These are phyloP conservation scores for Lentinula aciculospora DNA, from an alignment of 768 basidiomycete genomes.

Conservation along the genomic window DNA sequence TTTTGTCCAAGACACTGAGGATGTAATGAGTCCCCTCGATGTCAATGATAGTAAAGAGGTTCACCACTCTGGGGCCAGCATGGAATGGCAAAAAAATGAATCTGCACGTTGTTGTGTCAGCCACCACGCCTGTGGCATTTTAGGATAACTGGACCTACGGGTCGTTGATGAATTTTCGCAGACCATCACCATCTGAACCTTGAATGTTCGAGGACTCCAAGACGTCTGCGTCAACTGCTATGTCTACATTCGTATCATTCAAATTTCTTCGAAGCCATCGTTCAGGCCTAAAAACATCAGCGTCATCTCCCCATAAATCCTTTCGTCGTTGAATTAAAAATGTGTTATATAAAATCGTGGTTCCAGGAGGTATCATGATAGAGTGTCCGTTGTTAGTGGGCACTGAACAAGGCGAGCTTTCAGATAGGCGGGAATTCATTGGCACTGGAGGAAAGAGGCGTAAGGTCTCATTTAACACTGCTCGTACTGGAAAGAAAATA, in stretches of 20 bases:
- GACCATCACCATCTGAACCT: neutral
- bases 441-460: slow-evolving; percentile 10
- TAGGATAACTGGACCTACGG: slow-evolving; percentile 29
- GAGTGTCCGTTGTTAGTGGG: neutral
- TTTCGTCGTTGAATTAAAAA: neutral
- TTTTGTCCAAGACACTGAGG: neutral
- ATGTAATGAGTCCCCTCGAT: neutral
- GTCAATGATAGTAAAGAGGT: neutral
- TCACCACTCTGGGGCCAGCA: slow-evolving; percentile 29
- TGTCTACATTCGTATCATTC: slow-evolving; percentile 7
- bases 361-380: neutral
- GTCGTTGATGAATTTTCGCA: neutral
- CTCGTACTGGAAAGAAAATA: slow-evolving; percentile 28
- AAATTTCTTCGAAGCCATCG: neutral
- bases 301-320: neutral
- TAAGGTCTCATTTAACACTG: slow-evolving; percentile 35
- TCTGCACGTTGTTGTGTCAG: neutral
- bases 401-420: neutral
- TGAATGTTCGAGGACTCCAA: neutral
- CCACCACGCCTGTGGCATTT: too few relatives aligned
- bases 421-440: neutral
- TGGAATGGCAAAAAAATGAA: slow-evolving; percentile 40
- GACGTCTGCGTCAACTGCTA: neutral
- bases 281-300: neutral
- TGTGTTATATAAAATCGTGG: neutral